These are phyloP conservation scores for Peronospora tabacina DNA, from an alignment of 352 stramenopile genomes.

Conservation along the genomic window DNA sequence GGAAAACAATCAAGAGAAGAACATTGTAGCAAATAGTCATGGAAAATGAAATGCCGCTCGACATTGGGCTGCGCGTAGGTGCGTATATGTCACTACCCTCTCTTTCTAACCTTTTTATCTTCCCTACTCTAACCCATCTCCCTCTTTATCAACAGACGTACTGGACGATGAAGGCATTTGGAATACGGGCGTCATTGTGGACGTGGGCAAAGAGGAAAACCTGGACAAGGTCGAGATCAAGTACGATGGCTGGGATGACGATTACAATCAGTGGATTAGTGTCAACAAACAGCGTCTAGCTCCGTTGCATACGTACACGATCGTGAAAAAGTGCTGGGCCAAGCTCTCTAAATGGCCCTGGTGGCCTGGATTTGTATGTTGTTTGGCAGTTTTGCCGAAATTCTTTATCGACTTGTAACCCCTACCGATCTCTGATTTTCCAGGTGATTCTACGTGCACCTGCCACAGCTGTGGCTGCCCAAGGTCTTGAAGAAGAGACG, in stretches of 20 bases:
- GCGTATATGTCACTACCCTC: conserved; percentile 12
- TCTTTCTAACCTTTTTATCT: background rate
- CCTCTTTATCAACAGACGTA: conserved; percentile 37
- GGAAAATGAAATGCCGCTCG: conserved; percentile 46
- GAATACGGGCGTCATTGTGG: conserved; percentile 66
- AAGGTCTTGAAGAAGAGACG: conserved; percentile 52
- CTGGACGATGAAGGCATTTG: conserved; percentile 79
- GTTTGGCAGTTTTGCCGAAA: background rate
- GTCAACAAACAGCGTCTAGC: conserved; percentile 51
- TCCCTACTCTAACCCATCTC: background rate
- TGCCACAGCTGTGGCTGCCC: conserved; percentile 41
- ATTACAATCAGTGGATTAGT: conserved; percentile 74
- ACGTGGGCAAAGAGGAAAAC: conserved; percentile 50
- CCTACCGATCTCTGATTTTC: background rate
- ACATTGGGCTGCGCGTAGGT: conserved; percentile 66
- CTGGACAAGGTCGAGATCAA: conserved; percentile 64
- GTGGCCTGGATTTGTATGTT: conserved; percentile 70
- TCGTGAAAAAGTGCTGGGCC: conserved; percentile 82
- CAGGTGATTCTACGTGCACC: conserved; percentile 66
- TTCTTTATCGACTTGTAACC: no score
- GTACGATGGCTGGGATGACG: conserved; percentile 76
- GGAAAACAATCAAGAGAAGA: no score
- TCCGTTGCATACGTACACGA: conserved; percentile 73
- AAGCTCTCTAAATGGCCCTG: conserved; percentile 80
- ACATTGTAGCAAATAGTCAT: conserved; percentile 2